A percentile compares a stretch with the other conserved stretches of the same genome.
Conservation (phyloP, 139 green algal genomes). For the Micromonas commoda region DNA sequence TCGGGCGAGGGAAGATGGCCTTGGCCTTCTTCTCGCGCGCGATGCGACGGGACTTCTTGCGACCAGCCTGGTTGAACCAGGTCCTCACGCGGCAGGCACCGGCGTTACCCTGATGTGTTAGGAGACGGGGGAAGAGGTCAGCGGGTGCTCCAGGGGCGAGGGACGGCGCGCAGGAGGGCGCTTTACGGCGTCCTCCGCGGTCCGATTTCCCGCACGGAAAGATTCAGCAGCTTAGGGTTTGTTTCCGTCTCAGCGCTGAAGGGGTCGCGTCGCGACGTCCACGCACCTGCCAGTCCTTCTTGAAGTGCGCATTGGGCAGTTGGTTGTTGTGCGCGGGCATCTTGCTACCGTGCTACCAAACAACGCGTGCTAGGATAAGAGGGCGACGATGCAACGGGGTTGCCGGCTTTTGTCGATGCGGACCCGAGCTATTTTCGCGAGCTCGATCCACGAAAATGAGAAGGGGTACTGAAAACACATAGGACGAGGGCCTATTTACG, state of each 20-base stretch:
- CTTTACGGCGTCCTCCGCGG: too few relatives aligned
- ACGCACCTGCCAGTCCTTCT: slow-evolving; percentile 64
- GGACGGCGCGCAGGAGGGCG: not conserved
- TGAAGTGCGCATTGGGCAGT: slow-evolving; percentile 85
- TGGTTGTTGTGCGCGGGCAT: slow-evolving; percentile 86
- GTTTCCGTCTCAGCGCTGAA: not conserved
- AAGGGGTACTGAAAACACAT: too few relatives aligned
- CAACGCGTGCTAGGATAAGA: too few relatives aligned
- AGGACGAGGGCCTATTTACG: too few relatives aligned
- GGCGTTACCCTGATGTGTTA: not conserved
- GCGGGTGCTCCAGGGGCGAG: not conserved
- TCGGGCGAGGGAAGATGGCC: slow-evolving; percentile 83
- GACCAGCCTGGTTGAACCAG: slow-evolving; percentile 98
- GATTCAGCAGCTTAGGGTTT: not conserved
- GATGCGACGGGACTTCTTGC: slow-evolving; percentile 77
- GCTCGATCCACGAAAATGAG: too few relatives aligned
- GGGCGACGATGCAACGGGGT: too few relatives aligned
- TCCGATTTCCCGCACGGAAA: too few relatives aligned
- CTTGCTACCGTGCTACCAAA: slow-evolving; percentile 23
- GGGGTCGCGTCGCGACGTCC: not conserved
- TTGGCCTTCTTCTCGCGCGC: slow-evolving; percentile 85
- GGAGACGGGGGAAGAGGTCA: not conserved
- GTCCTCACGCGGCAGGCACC: slow-evolving; percentile 62
- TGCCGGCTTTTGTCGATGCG: too few relatives aligned
- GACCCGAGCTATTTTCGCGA: too few relatives aligned